Percentiles rank a stretch among this genome's conserved stretches.
Evolutionary conservation across 2,329 filamentous ascomycete species (phyloP).

Genomic region (Arthrobotrys entomopaga): DNA sequence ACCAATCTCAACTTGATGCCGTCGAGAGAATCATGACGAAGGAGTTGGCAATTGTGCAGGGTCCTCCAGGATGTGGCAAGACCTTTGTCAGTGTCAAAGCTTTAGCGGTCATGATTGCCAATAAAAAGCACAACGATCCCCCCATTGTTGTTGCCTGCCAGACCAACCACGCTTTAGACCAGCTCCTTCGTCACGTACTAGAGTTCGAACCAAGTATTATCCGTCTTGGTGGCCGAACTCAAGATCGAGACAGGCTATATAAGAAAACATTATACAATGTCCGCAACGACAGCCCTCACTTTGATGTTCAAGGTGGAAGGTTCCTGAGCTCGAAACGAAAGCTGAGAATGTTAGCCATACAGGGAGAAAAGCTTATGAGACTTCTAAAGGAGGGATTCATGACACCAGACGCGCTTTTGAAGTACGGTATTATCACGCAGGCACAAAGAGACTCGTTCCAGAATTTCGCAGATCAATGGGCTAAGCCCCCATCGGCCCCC

Average conservation of each 20-base stretch:
- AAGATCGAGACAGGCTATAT: constrained; percentile 71
- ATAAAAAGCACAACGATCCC: constrained; percentile 68
- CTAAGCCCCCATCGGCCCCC: constrained; percentile 60
- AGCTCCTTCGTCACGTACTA: constrained; percentile 75
- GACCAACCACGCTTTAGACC: constrained; percentile 87
- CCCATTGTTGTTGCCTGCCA: constrained; percentile 84
- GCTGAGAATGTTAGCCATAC: constrained; percentile 64
- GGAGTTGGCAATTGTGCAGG: constrained; percentile 80
- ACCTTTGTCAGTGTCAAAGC: constrained; percentile 82
- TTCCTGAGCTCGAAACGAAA: constrained; percentile 61
- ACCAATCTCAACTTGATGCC: constrained; percentile 76
- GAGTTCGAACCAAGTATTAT: constrained; percentile 72
- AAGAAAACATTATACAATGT: constrained; percentile 74
- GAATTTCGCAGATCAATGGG: constrained; percentile 62
- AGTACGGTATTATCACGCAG: constrained; percentile 70
- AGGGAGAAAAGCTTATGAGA: constrained; percentile 63
- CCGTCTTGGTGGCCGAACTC: constrained; percentile 75
- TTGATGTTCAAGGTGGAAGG: constrained; percentile 63
- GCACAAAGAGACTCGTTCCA: constrained; percentile 72
- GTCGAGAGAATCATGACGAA: constrained; percentile 76
- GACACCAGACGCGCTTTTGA: constrained; percentile 67
- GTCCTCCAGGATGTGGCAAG: constrained; percentile 79
- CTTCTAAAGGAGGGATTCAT: constrained; percentile 66
- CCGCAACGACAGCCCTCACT: constrained; percentile 61
- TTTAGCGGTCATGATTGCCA: constrained; percentile 73